Base-by-base conservation (phyloP, 1,284 basidiomycete genomes). In the Heimioporus punctisporus region DNA sequence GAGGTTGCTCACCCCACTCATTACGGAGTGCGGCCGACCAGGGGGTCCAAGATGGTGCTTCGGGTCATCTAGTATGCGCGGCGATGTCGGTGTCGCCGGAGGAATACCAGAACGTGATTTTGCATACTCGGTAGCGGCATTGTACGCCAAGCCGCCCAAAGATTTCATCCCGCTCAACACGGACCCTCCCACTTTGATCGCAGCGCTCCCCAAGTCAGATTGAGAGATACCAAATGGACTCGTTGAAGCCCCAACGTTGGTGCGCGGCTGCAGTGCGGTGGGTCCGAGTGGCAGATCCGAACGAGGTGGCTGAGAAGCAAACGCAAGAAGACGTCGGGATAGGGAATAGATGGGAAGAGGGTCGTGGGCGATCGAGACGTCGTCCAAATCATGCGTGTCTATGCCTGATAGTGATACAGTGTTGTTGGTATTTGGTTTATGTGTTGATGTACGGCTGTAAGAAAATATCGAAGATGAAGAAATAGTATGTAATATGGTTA, bases 81-180 rank as follows among this genome's bases (percentile, higher is more conserved):
- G 54, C 17, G 61, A 62, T 43, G 48, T 41, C 15, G 56, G 54
- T 8, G 57, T 31, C 30, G 23, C 47, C 12, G 57, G 15, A 5
- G 53, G 43, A 24, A 51, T 10, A 26, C 54, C 57, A 45, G 63
- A 64, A 31, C 57, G 63, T 17, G 70, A 59, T 46, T 39, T 64
- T 6, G 68, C 70, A 30, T 72, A 70, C 44, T 71, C 64, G 24
- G 71, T 60, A n/a, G 76, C 83, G 34, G 83, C 84, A 40, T 78
- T 77, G 45, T 79, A 77, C 1, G 86, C 87, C 61, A 84, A 73
- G n/a, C 85, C 85, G 1, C 88, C 83, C 6, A 89, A 65, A 7
- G 79, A 78, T 64, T 79, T 82, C 80, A 90, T 81, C 31, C 88
- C 84, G 59, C 78, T 84, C 50, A 88, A 67, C 12, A 88, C 77